phyloP scores from a whole-genome alignment of 1,284 basidiomycete genomes.

The Apiotrichum sp. region DNA sequence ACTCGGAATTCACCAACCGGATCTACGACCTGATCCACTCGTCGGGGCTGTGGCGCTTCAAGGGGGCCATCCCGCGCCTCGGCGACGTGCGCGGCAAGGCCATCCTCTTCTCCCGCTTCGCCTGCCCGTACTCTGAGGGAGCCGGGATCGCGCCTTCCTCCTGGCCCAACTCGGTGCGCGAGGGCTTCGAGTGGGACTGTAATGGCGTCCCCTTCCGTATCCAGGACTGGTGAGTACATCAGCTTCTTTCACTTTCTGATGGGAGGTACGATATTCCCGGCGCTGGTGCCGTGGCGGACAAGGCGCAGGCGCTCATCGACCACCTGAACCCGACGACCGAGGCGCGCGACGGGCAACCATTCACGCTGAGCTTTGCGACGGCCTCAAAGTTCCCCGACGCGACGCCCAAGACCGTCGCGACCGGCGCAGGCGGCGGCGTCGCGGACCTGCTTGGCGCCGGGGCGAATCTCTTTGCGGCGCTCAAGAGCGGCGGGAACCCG shows the following conservation, averaged over 20 bases:
- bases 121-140: constrained; percentile 57
- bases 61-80: constrained; percentile 67
- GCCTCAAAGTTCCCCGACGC: constrained; percentile 71
- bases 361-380: constrained; percentile 69
- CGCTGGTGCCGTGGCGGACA: constrained; percentile 36
- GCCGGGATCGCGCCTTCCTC: constrained; percentile 66
- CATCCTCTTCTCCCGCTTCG: constrained; percentile 73
- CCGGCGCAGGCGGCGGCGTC: constrained; percentile 21
- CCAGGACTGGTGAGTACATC: constrained; percentile 66
- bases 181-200: constrained; percentile 65
- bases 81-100: constrained; percentile 77
- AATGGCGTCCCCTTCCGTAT: constrained; percentile 57
- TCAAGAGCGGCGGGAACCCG: neutral
- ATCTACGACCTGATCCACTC: constrained; percentile 62
- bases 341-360: constrained; percentile 11
- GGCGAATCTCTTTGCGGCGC: constrained; percentile 5
- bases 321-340: constrained; percentile 20
- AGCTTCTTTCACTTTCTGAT: neutral
- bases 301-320: constrained; percentile 51
- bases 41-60: constrained; percentile 67
- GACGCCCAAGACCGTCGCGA: constrained; percentile 58
- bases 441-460: neutral
- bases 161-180: constrained; percentile 70
- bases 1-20: constrained; percentile 55
- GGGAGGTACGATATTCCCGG: constrained; percentile 12